A percentile compares a stretch with the other conserved stretches of the same genome.
Conservation (phyloP, 192 early-diverging fungal species). For the Podila epigama region DNA sequence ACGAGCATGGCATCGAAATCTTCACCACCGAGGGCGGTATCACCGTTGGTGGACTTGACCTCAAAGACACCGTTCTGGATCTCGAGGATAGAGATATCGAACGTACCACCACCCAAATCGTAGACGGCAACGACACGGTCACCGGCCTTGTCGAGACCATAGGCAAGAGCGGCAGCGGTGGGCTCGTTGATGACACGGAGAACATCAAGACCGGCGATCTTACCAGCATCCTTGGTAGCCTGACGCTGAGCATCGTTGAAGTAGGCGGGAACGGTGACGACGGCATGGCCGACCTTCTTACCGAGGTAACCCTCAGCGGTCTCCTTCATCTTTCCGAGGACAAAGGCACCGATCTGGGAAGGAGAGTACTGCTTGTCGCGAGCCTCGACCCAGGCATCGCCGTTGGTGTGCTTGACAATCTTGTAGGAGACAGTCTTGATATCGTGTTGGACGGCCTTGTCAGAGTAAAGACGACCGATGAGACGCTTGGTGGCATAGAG, state of each 20-base stretch:
- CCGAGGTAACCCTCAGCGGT: conserved; percentile 83
- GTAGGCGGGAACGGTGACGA: conserved; percentile 97
- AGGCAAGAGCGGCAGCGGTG: conserved; percentile 88
- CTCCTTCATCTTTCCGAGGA: conserved; percentile 97
- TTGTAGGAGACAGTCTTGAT: conserved; percentile 90
- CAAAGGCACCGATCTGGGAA: conserved; percentile 91
- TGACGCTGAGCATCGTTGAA: conserved; percentile 96
- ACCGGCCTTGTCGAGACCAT: conserved; percentile 79
- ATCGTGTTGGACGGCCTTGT: conserved; percentile 85
- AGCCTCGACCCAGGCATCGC: conserved; percentile 95
- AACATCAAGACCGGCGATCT: conserved; percentile 86
- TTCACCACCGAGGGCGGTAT: conserved; percentile 84
- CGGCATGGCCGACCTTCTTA: conserved; percentile 84
- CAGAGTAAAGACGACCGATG: conserved; percentile 91
- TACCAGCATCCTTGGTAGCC: conserved; percentile 91
- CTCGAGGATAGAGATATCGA: conserved; percentile 95
- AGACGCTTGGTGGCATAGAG: conserved; percentile 95
- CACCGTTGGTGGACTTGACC: conserved; percentile 97
- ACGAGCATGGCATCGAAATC: conserved; percentile 77
- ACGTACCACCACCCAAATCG: conserved; percentile 96
- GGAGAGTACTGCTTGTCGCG: conserved; percentile 94
- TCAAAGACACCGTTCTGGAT: conserved; percentile 98
- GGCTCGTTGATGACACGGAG: conserved; percentile 92
- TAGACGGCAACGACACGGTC: conserved; percentile 91
- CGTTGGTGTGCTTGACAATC: conserved; percentile 92